A percentile compares a stretch with the other conserved stretches of the same genome.
These are phyloP conservation scores for Xylariaceae sp. DNA, from an alignment of 2,329 filamentous ascomycete species.

Conservation along the genomic window DNA sequence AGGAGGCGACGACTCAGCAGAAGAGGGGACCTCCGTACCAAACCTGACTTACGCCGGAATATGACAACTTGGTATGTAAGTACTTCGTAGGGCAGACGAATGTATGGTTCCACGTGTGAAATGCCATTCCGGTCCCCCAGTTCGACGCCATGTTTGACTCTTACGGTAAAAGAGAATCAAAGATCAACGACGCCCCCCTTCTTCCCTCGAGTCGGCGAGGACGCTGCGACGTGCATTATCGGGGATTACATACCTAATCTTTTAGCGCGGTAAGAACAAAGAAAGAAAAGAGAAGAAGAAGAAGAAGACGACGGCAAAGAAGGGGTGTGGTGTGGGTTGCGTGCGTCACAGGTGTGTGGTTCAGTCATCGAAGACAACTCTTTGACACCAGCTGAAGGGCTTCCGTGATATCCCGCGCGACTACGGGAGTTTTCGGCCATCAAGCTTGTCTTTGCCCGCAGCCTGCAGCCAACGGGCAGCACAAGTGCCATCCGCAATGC, in stretches of 20 bases:
- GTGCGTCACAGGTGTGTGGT: too few relatives aligned
- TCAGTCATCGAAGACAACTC: too few relatives aligned
- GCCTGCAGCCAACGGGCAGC: not conserved
- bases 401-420: slow-evolving; percentile 12
- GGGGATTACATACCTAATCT: not conserved
- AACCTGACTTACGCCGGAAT: too few relatives aligned
- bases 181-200: too few relatives aligned
- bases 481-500: not conserved
- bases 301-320: not conserved
- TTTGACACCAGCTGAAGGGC: not conserved
- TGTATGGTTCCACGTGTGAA: too few relatives aligned
- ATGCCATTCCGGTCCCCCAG: too few relatives aligned
- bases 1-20: too few relatives aligned
- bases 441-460: not conserved
- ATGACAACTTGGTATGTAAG: too few relatives aligned
- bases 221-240: not conserved
- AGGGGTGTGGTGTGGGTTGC: too few relatives aligned
- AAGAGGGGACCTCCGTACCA: too few relatives aligned
- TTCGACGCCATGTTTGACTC: not conserved
- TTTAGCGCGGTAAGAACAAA: not conserved
- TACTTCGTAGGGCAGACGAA: too few relatives aligned
- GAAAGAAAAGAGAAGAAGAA: not conserved
- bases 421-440: slow-evolving; percentile 1
- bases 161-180: not conserved
- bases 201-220: not conserved